Evolutionary conservation across 2,329 filamentous ascomycete genomes (phyloP), one percentile per base, ranked within the genome.

Genomic region (Hymenoscyphus scutula): DNA sequence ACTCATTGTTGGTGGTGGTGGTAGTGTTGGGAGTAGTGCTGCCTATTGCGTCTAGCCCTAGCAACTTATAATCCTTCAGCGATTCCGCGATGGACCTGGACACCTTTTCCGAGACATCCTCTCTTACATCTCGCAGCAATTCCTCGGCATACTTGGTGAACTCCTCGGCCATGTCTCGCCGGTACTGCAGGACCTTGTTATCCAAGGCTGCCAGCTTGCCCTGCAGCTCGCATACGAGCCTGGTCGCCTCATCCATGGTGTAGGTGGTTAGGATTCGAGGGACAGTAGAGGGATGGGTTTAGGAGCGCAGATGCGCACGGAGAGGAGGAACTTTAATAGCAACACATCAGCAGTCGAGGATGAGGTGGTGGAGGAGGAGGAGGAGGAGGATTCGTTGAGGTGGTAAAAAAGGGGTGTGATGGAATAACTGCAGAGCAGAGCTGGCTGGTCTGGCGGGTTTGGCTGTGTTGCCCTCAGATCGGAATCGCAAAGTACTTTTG

Each of bases 121-220:
- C 74, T 32, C 81, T 75, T 57, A 81, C 68, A 68, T 80, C 74
- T 68, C 76, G 77, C 69, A 88, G 76, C 62, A 84, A 75, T 57
- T 79, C 74, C 61, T 79, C 78, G 65, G 81, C 81, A 74, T 85
- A 82, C 67, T 78, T 79, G 62, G 80, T 77, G 70, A 87, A 88
- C 69, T 87, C 82, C 66, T 77, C 74, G 58, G 82, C 78, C 79
- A 86, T 81, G 66, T 84, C 81, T 71, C 79, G 80, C 68, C 82
- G 83, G 75, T 84, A 86, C 64, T 79, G 76, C 64, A 77, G 79
- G 70, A 88, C 83, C 72, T 82, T 82, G 72, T 77, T 76, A 70
- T 88, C 82, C 59, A 87, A 82, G 69, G 85, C 70, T 75, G 76
- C 67, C 84, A 74, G 70, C 60, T 72, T 72, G 27, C 58, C 55